Evolutionary conservation across 2,329 filamentous ascomycete species (phyloP).

Genomic region (Coniochaeta prunicola): DNA sequence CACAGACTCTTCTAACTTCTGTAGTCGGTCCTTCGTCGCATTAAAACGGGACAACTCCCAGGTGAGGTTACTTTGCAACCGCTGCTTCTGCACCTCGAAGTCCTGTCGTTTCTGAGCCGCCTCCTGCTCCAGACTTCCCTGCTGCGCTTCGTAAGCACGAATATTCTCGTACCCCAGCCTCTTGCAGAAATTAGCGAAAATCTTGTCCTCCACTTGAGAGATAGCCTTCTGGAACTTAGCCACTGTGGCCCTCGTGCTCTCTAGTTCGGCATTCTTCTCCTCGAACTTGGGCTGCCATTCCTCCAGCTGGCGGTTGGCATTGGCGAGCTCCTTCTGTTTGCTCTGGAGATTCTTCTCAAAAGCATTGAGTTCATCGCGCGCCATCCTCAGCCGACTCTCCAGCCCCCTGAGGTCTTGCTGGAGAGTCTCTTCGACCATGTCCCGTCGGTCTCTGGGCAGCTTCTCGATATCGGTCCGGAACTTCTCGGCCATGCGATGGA

Average conservation of each 20-base stretch:
- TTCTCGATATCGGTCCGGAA: constrained; percentile 70
- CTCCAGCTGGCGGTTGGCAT: constrained; percentile 63
- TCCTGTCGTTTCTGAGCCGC: constrained; percentile 78
- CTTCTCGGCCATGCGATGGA: constrained; percentile 70
- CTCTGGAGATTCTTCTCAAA: constrained; percentile 78
- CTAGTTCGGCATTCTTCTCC: constrained; percentile 62
- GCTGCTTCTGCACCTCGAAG: constrained; percentile 77
- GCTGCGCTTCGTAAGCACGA: constrained; percentile 86
- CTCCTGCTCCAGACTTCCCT: constrained; percentile 87
- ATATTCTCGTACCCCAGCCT: constrained; percentile 84
- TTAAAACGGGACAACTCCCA: constrained; percentile 47
- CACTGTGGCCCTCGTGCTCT: constrained; percentile 44
- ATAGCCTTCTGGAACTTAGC: constrained; percentile 56
- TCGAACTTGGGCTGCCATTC: constrained; percentile 73
- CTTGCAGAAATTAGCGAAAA: constrained; percentile 81
- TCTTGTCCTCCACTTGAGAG: constrained; percentile 74
- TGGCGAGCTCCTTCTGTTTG: constrained; percentile 74
- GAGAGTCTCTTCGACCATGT: constrained; percentile 71
- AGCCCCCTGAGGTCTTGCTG: constrained; percentile 74
- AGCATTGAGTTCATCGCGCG: constrained; percentile 68
- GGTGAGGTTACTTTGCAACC: constrained; percentile 54
- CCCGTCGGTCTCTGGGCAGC: constrained; percentile 71
- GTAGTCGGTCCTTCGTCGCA: constrained; percentile 61
- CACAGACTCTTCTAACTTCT: constrained; percentile 58
- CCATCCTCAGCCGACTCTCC: constrained; percentile 65